Conservation (phyloP, 768 basidiomycete species). For the Kwoniella dendrophila region DNA sequence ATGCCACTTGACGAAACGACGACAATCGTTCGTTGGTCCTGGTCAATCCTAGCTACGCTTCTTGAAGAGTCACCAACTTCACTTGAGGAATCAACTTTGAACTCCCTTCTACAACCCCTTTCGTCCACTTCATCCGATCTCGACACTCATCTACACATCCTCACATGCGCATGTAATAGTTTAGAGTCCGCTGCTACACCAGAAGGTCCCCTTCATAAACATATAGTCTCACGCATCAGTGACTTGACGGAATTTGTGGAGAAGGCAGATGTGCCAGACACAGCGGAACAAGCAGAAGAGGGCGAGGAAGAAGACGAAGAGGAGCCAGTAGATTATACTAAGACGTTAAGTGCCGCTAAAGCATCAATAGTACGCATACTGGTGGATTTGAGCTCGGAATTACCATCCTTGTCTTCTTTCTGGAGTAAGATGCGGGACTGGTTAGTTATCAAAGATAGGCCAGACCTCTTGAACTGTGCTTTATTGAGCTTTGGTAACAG, state of each 20-base stretch:
- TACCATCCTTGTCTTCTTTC: constrained; percentile 8
- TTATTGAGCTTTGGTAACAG: constrained; percentile 44
- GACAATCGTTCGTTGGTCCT: constrained; percentile 14
- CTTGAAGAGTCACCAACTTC: neutral
- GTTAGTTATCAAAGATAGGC: constrained; percentile 23
- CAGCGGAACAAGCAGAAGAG: neutral
- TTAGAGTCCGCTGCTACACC: neutral
- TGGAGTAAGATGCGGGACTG: constrained; percentile 36
- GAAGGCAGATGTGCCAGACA: constrained; percentile 1
- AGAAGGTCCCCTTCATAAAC: neutral
- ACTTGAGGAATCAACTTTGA: neutral
- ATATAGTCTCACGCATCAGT: neutral
- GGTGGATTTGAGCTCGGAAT: constrained; percentile 24
- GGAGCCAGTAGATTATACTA: neutral
- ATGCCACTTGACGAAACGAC: neutral
- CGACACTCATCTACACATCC: constrained; percentile 1
- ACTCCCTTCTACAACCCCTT: neutral
- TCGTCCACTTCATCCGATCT: neutral
- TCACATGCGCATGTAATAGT: neutral
- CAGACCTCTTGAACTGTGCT: constrained; percentile 38
- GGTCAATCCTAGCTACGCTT: constrained; percentile 10
- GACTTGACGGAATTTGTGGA: constrained; percentile 19
- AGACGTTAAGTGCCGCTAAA: constrained; percentile 24
- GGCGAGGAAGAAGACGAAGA: constrained; percentile 12
- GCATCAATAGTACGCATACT: constrained; percentile 27